Conservation (phyloP, 441 rosid species). For the Omphalea diandra region DNA sequence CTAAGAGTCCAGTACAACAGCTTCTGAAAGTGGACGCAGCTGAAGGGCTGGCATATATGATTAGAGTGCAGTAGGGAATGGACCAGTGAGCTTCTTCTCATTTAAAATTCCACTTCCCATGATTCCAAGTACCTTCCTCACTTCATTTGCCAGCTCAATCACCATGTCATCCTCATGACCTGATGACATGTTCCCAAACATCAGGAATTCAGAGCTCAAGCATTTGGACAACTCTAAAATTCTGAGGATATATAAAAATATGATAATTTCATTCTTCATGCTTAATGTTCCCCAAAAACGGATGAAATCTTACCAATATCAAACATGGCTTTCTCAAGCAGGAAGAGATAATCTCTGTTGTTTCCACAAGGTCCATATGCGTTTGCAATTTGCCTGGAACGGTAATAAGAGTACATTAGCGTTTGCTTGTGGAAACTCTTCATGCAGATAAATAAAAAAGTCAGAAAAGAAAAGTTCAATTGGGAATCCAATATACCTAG, state of each 20-base stretch:
- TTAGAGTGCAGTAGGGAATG: conserved; percentile 33
- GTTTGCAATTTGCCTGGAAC: conserved; percentile 80
- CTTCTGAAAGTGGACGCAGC: conserved; percentile 51
- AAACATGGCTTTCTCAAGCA: conserved; percentile 83
- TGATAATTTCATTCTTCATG: not conserved
- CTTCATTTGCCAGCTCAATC: conserved; percentile 86
- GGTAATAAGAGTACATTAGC: not conserved
- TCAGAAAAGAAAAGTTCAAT: not conserved
- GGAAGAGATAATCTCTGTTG: conserved; percentile 88
- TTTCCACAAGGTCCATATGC: conserved; percentile 96
- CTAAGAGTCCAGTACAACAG: conserved; percentile 43
- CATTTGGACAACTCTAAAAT: not conserved
- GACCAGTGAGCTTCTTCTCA: conserved; percentile 36
- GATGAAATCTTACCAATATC: conserved; percentile 63
- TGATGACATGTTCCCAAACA: too few species aligned
- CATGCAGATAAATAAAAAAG: not conserved
- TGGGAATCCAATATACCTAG: conserved; percentile 43
- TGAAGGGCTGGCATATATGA: conserved; percentile 46
- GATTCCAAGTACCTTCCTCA: conserved; percentile 61
- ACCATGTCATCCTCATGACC: conserved; percentile 87
- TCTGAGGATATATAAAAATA: not conserved
- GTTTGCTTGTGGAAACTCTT: not conserved
- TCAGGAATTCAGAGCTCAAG: conserved; percentile 5
- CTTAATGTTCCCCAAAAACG: not conserved
- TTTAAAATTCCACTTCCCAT: conserved; percentile 27